Conservation (phyloP, 768 basidiomycete species). For the Chalciporus piperatus region DNA sequence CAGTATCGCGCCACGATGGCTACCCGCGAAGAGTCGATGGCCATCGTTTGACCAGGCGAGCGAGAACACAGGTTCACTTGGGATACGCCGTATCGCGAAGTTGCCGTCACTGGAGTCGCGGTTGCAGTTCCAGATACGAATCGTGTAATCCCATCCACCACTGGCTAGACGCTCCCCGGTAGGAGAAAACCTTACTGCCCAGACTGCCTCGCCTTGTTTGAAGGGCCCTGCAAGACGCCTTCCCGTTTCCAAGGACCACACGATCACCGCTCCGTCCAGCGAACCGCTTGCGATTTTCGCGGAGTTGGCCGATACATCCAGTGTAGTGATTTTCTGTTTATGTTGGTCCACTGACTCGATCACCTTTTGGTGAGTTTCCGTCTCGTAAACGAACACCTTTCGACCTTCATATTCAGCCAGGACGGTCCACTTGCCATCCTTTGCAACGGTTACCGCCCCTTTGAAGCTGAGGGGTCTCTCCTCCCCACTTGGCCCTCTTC, state of each 20-base stretch:
- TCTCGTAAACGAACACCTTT: conserved; percentile 10
- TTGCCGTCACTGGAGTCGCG: background rate
- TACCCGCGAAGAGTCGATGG: conserved; percentile 16
- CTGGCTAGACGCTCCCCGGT: conserved; percentile 17
- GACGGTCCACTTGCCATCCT: conserved; percentile 17
- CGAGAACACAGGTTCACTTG: conserved; percentile 7
- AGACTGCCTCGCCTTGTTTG: conserved; percentile 7
- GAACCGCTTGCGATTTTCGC: conserved; percentile 23
- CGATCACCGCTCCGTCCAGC: conserved; percentile 15
- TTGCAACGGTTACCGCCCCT: conserved; percentile 5
- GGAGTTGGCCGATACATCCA: conserved; percentile 20
- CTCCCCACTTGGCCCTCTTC: background rate
- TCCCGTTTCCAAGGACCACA: conserved; percentile 21
- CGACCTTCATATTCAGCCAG: background rate
- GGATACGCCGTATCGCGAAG: background rate
- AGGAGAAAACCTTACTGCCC: conserved; percentile 22
- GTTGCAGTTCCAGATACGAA: conserved; percentile 9
- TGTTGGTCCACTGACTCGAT: conserved; percentile 11
- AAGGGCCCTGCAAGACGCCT: conserved; percentile 15
- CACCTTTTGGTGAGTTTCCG: conserved; percentile 2
- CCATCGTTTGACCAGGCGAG: conserved; percentile 21
- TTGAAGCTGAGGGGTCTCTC: background rate
- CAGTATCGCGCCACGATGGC: conserved; percentile 9
- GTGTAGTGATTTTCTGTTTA: conserved; percentile 12
- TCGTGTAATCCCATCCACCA: conserved; percentile 1